A percentile compares a stretch with the other conserved stretches of the same genome.
Conservation (phyloP, 176 grass and related monocot species). For the Oryza glumipatula region DNA sequence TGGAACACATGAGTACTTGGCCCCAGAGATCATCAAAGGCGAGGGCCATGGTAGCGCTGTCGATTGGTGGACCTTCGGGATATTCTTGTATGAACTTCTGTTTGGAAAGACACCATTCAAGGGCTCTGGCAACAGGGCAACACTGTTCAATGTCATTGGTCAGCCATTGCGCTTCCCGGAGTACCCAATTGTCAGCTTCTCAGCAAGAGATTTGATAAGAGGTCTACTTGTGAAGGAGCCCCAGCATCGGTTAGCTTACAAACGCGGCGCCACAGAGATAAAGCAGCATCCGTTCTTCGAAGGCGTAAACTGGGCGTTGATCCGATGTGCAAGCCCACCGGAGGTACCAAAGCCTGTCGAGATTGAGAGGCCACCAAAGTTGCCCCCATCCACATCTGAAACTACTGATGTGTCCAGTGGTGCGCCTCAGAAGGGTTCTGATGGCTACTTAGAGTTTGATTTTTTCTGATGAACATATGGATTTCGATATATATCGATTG, state of each 20-base stretch:
- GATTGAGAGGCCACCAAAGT: conserved; percentile 36
- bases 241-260: conserved; percentile 60
- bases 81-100: conserved; percentile 63
- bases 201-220: conserved; percentile 60
- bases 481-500: conserved; percentile 24
- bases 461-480: conserved; percentile 51
- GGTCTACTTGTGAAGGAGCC: conserved; percentile 63
- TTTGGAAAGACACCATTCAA: conserved; percentile 72
- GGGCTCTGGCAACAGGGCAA: conserved; percentile 61
- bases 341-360: conserved; percentile 55
- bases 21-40: conserved; percentile 70
- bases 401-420: conserved; percentile 21
- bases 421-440: conserved; percentile 45
- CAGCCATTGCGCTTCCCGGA: conserved; percentile 62
- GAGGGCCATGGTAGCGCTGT: conserved; percentile 70
- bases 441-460: conserved; percentile 63
- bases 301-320: conserved; percentile 64
- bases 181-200: conserved; percentile 56
- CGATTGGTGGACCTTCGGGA: conserved; percentile 71
- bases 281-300: conserved; percentile 70
- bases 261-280: conserved; percentile 62
- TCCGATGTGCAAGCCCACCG: conserved; percentile 60
- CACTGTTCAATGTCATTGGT: conserved; percentile 69
- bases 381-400: conserved; percentile 20
- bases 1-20: conserved; percentile 64